Evolutionary conservation across 2,329 filamentous ascomycete genomes (phyloP).

Genomic region (Fusarium sacchari): DNA sequence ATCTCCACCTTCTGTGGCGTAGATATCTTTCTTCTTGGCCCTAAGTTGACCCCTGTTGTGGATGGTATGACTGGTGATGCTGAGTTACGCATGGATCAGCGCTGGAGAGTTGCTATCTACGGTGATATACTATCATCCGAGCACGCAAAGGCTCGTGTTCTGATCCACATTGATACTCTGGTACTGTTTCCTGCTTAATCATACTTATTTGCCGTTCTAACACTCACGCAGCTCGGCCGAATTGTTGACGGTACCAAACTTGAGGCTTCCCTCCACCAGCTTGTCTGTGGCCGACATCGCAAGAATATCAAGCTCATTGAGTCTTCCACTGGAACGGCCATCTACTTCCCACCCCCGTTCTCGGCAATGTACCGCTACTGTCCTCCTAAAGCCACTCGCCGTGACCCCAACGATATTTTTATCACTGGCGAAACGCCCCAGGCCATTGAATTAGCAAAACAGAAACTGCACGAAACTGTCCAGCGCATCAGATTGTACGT

Average conservation of each 20-base stretch:
- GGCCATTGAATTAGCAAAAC: constrained; percentile 87
- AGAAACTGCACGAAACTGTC: constrained; percentile 88
- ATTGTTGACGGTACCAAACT: constrained; percentile 82
- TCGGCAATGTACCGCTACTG: constrained; percentile 91
- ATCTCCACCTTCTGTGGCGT: constrained; percentile 91
- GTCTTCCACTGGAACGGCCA: constrained; percentile 92
- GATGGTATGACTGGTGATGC: constrained; percentile 79
- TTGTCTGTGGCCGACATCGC: constrained; percentile 91
- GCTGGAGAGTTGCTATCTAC: constrained; percentile 92
- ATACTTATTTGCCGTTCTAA: constrained; percentile 22
- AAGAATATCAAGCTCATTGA: constrained; percentile 99
- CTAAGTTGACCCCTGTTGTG: constrained; percentile 83
- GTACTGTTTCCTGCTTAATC: constrained; percentile 56
- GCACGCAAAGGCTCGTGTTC: constrained; percentile 93
- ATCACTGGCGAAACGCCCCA: constrained; percentile 91
- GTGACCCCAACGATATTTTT: constrained; percentile 90
- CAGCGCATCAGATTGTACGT: constrained; percentile 83
- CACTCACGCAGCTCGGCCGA: constrained; percentile 68
- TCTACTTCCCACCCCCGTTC: constrained; percentile 97
- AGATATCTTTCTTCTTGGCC: constrained; percentile 94
- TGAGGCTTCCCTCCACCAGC: constrained; percentile 87
- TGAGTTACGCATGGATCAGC: constrained; percentile 86
- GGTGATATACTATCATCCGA: constrained; percentile 95
- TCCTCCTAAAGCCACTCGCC: constrained; percentile 80
- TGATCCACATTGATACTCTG: constrained; percentile 97